Evolutionary conservation across 2,329 filamentous ascomycete genomes (phyloP).

Genomic region (Trichoderma brevicompactum): DNA sequence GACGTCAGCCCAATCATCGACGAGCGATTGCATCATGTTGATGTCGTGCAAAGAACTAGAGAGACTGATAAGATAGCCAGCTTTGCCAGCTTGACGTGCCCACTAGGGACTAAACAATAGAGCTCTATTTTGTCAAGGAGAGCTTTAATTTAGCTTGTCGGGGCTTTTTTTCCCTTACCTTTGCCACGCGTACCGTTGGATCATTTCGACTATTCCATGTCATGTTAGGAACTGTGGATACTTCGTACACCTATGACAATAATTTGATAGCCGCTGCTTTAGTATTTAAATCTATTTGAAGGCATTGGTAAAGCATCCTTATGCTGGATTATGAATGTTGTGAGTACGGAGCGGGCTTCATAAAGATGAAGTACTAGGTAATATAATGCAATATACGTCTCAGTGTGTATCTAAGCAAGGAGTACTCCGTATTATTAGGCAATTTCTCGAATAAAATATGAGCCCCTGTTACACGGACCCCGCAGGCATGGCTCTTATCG

Average conservation of each 20-base stretch:
- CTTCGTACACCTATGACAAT: background rate
- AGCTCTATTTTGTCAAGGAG: background rate
- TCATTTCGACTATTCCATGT: background rate
- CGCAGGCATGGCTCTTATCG: background rate
- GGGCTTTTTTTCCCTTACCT: background rate
- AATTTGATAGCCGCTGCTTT: background rate
- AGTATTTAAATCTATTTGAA: too few species aligned
- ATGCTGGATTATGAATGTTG: too few species aligned
- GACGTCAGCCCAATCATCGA: slow-evolving; percentile 27
- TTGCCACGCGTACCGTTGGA: background rate
- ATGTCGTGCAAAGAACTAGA: slow-evolving; percentile 13
- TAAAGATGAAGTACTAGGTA: too few species aligned
- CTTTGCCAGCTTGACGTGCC: background rate
- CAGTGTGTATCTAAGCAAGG: background rate
- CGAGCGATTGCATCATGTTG: slow-evolving; percentile 29
- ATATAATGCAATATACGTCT: background rate
- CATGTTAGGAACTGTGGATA: background rate
- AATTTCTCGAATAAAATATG: background rate
- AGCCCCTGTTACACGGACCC: slow-evolving; percentile 1
- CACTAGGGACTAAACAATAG: too few species aligned
- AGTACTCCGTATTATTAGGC: background rate
- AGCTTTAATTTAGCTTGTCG: background rate
- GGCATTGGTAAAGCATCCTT: too few species aligned
- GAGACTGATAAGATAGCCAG: slow-evolving; percentile 5
- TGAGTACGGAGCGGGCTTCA: too few species aligned